Evolutionary conservation across 2,329 filamentous ascomycete species (phyloP), one percentile per base, ranked within the genome.

Genomic region (Aspergillus vadensis): DNA sequence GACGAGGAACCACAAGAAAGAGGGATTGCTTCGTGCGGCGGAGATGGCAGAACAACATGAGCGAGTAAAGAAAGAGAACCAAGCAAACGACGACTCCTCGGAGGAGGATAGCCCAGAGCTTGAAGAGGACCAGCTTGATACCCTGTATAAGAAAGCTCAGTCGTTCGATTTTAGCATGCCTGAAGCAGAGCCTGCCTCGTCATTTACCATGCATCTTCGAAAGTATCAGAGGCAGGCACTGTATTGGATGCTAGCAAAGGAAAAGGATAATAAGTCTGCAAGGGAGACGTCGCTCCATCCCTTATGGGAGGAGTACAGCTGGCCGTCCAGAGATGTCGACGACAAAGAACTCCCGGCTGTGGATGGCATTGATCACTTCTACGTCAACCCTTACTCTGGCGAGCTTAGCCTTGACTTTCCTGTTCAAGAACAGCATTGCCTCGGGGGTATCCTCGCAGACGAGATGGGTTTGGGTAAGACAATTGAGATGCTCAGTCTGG

Each of bases 381-480:
- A 97, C 68, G 89, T 98, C 69, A 99, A 99, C 69, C 94, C 94
- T 0, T 99, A 99, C 74, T 97, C 93, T 6, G 95, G 95, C 8
- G 94, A 98, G 67, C 80, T 99, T 55, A 96, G 92, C 2, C 81
- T 98, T 0, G 88, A 96, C 5, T 99, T 99, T 66, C 95, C 95
- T 0, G 86, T 88, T 2, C 95, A 99, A 72, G 92, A 98, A 70
- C 95, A 98, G 72, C 91, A 96, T 72, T 99, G 95, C 67, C 81
- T 97, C 0, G 95, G 95, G 48, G 95, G 95, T 5, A 91, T 99
- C 59, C 80, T 99, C 44, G 95, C 95, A 8, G 95, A 99, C 70
- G 84, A 98, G 77, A 99, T 99, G 95, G 95, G 95, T 50, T 82
- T 99, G 2, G 95, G 95, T 36, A 99, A 99, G 80, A 99, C 95